Evolutionary conservation across 305 asterid genomes (phyloP), one percentile per base, ranked within the genome.

Genomic region (Fraxinus angustifolia): DNA sequence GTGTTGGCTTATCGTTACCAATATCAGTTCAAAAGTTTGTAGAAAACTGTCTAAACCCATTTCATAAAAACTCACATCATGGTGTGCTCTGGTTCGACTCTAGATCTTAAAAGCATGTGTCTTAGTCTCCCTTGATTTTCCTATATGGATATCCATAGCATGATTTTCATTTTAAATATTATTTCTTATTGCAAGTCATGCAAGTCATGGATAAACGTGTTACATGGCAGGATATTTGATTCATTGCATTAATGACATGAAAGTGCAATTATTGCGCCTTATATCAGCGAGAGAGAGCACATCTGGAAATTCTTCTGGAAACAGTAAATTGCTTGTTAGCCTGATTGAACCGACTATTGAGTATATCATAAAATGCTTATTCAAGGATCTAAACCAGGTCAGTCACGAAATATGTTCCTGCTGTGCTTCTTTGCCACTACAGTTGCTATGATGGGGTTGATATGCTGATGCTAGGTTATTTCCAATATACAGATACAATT

Each of bases 321-420:
- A 86, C 83, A 83, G 86, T 83, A 85, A 86, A 83, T 79, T 87
- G 60, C 81, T 84, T 82, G 83, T 90, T 77, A 78, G 89, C 82
- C 82, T 93, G 85, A 89, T 92, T 83, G 97, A 93, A 82, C 97
- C 97, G 38, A 80, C 93, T 85, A 87, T 94, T 76, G 96, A 93
- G 87, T 91, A 90, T 81, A 85, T 88, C 83, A 80, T 89, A 86
- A 90, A 81, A 88, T 88, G 88, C 88, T 82, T 93, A 82, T 91
- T 91, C 88, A 88, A 88, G 86, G 91, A 92, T 84, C 85, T 84
- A 53, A 85, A 87, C 81, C 90, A 91, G 97, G 98, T 94, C 82
- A 80, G 91, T 80, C 76, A 71, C 58, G 28, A 62, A 77, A 77
- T 21, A 48, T 82, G 68, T 79, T 82, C 73, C 10, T 48, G 58